Conservation (phyloP, 352 stramenopile genomes). For the Phytopythium mirpurense region DNA sequence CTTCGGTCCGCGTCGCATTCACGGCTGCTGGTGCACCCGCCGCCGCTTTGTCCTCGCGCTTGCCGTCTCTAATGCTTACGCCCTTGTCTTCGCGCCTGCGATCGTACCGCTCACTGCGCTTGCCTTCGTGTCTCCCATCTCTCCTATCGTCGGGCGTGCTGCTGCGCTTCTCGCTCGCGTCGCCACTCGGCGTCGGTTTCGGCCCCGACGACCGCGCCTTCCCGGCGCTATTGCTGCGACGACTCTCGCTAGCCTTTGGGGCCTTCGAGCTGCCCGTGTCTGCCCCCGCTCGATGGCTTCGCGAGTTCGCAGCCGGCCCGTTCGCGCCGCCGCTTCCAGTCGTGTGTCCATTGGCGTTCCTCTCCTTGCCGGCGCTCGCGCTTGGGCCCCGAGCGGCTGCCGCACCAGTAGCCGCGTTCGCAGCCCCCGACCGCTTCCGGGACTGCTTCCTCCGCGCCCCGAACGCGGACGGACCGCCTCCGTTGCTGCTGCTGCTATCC, state of each 20-base stretch:
- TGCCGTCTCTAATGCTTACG: neutral
- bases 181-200: neutral
- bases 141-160: conserved; percentile 4
- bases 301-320: neutral
- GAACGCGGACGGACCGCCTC: neutral
- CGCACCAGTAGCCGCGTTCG: neutral
- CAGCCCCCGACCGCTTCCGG: conserved; percentile 13
- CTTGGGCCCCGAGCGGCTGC: neutral
- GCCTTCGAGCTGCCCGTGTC: conserved; percentile 9
- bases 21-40: too few species aligned
- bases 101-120: neutral
- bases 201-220: neutral
- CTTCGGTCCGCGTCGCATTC: neutral
- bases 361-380: neutral
- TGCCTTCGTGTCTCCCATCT: neutral
- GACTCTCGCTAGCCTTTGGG: neutral
- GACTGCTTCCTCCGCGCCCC: conserved; percentile 17
- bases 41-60: neutral
- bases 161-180: neutral
- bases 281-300: neutral
- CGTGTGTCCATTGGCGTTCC: neutral
- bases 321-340: neutral
- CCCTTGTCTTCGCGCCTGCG: neutral
- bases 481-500: neutral
- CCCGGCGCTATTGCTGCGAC: neutral